Base-by-base conservation (phyloP, 2,329 filamentous ascomycete genomes). In the Onygenales sp. region DNA sequence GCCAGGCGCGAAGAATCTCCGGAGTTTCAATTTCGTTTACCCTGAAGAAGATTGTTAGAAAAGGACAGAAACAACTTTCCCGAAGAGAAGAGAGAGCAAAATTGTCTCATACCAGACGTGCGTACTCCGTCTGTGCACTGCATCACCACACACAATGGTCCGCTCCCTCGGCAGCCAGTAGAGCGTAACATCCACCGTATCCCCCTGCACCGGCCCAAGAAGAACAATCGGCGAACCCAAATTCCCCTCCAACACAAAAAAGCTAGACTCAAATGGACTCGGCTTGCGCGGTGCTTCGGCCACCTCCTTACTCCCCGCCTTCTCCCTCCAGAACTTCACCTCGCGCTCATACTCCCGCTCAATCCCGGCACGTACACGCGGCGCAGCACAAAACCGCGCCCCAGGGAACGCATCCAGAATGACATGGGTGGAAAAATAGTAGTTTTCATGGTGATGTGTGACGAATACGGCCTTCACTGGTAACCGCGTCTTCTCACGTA, bases 371-470 rank as follows among this genome's bases (percentile, higher is more conserved):
- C 62, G 56, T n/a, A 69, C 66, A 43, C 63, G 63, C 1, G 60
- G 58, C 1, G 58, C 57, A 1, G 66, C 59, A 54, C 60, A 57
- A 50, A 63, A 57, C 39, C 52, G 57, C 21, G 62, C 61, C 6
- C 33, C 35, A 0, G 63, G 60, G 41, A 59, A 67, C 3, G 63
- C 60, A 9, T 63, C 63, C 2, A 68, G 61, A 48, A 68, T 64
- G 0, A 63, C 60, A 39, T 67, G 66, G 27, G 62, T 61, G 5
- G 62, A 59, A 57, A 66, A 66, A 54, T 64, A 68, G 57, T 69
- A 64, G 54, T 68, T 65, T 5, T 66, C 65, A 51, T 67, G 66
- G 50, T 69, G 67, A 54, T 68, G 66, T 6, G 66, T 68, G 17
- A 66, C 58, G 52, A 68, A 69, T 38, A 69, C 57, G 4, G 63